Base-by-base conservation (phyloP, 129 eudicot species). In the Artemisia argyi region DNA sequence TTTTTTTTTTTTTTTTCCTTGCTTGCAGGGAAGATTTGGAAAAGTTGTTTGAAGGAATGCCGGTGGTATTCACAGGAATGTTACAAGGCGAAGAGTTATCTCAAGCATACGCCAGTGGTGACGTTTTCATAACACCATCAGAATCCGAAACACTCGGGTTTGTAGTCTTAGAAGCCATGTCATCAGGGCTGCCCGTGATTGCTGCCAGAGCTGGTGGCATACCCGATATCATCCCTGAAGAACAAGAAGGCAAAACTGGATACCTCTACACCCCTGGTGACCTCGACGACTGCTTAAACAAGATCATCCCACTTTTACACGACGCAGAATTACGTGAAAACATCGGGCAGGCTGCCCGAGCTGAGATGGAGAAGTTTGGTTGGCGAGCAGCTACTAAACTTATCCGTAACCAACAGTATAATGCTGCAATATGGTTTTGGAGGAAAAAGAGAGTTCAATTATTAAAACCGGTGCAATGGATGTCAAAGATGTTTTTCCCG, bases 171-270 rank as follows among this genome's bases (percentile, higher is more conserved):
- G 99, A 90, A 79, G 99, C 99, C 75, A 94, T 94, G 99, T 90
- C 99, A 75, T 94, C 97, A 0, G 99, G 99, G 24, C 86, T 94
- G 26, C 96, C 99, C 0, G 99, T 94, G 51, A 91, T 94, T 32
- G 96, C 91, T 63, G 99, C 96, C 39, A 89, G 99, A 12, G 99
- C 99, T 4, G 99, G 97, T 3, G 99, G 99, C 12, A 88, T 94
- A 46, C 86, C 88, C 14, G 99, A 94, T 66, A 94, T 94, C 30
- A 87, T 94, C 12, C 88, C 99, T 2, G 88, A 83, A 52, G 95
- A 94, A 15, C 93, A 94, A 66, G 91, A 94, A 76, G 96, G 99
- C 1, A 90, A 85, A 82, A 94, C 93, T 2, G 93, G 99, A 9
- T 90, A 82, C 77, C 82, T 85, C 46, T 94, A 73, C 76, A 90